Evolutionary conservation across 805 yeast genomes (phyloP), one percentile per base, ranked within the genome.

Genomic region (Metschnikowia noctiluminum): DNA sequence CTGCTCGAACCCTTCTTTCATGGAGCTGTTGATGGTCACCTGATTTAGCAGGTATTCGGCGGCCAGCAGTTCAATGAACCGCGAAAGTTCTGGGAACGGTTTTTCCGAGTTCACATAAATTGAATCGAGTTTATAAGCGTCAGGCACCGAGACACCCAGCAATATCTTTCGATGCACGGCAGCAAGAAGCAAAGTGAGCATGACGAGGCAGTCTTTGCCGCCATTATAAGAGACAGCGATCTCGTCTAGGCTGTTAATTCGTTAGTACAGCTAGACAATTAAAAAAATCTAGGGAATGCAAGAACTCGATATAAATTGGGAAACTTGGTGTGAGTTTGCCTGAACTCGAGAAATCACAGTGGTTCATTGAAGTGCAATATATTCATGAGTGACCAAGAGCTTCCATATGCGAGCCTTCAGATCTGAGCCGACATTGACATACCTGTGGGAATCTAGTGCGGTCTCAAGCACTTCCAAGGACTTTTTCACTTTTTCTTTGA

Each of bases 171-270:
- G 55, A 54, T 70, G 69, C 15, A 72, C 46, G 66, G 70, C 80
- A 1, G 94, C 84, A 44, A 91, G 68, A 46, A 88, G 81, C 6
- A 94, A 61, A 13, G 89, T 71, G 47, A 94, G 75, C 85, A 92
- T 82, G 31, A 91, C 97, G 41, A 91, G 79, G 60, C 98, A 94
- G 68, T 94, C 99, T 62, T 94, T 94, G 1, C 99, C 99, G 10
- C 99, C 99, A 63, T 94, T 94, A 65, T 86, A 94, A 2, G 96
- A 87, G 12, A 94, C 74, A 0, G 97, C 85, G 3, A 87, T 67
- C 49, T 85, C 83, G 14, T 63, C 61, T n/a, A 72, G 56, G 8
- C 70, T 65, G 28, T 28, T 37, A 26, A 16, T 11, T 30, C 14
- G 45, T 42, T 42, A 42, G 45, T 42, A 42, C 21, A 21, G 21